Conservation (phyloP, 192 early-diverging fungal species). For the Chytriomyces hyalinus region DNA sequence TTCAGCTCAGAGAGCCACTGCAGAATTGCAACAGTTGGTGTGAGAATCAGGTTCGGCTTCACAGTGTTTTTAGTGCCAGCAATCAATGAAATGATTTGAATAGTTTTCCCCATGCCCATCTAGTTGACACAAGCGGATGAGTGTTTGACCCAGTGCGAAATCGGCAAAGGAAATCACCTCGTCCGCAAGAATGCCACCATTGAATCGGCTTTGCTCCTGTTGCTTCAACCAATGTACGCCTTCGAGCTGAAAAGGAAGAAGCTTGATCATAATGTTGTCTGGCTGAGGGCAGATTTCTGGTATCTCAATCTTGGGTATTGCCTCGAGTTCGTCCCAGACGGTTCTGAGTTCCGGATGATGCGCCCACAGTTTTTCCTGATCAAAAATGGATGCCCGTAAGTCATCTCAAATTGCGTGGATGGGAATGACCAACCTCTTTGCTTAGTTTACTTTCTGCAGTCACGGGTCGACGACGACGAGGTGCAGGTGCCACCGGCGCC, state of each 20-base stretch:
- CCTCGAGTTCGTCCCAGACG: slow-evolving; percentile 65
- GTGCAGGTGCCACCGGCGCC: neutral
- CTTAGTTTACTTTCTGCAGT: neutral
- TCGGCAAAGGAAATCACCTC: slow-evolving; percentile 2
- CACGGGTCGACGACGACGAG: neutral
- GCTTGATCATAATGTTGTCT: slow-evolving; percentile 65
- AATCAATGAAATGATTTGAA: slow-evolving; percentile 86
- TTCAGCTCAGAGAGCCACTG: slow-evolving; percentile 87
- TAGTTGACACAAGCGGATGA: slow-evolving; percentile 58
- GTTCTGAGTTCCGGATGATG: slow-evolving; percentile 67
- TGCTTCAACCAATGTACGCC: slow-evolving; percentile 71
- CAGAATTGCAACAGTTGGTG: slow-evolving; percentile 85
- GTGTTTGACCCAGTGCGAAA: slow-evolving; percentile 54
- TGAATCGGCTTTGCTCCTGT: slow-evolving; percentile 66
- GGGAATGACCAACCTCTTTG: neutral
- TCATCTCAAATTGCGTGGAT: neutral
- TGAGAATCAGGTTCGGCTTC: slow-evolving; percentile 81
- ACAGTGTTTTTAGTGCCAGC: slow-evolving; percentile 48
- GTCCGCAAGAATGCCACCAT: slow-evolving; percentile 32
- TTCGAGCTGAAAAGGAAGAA: slow-evolving; percentile 89
- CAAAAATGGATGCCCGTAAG: neutral
- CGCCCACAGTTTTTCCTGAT: neutral
- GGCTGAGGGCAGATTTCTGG: slow-evolving; percentile 61
- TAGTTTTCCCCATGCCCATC: slow-evolving; percentile 90
- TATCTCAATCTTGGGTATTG: slow-evolving; percentile 35